Evolutionary conservation across 331 rosid species (phyloP).

Genomic region (Ulmus americana): DNA sequence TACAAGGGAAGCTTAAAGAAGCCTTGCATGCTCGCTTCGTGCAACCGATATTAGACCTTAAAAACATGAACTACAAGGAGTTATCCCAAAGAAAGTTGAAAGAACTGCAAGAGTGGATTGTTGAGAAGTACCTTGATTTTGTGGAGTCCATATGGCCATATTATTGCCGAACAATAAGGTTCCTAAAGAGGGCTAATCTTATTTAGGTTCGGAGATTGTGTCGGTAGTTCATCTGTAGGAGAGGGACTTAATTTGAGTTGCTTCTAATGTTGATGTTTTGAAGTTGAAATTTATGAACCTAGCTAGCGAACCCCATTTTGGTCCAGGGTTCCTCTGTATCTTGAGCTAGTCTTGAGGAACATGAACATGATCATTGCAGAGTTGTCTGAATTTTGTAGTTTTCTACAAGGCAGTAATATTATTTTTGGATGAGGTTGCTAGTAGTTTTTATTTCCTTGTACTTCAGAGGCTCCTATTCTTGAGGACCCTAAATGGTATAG

Average conservation of each 20-base stretch:
- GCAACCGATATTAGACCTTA: conserved; percentile 49
- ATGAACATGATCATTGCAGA: conserved; percentile 25
- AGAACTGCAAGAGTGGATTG: conserved; percentile 41
- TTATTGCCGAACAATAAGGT: conserved; percentile 71
- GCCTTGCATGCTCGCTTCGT: conserved; percentile 34
- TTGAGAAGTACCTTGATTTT: conserved; percentile 64
- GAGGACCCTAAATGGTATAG: conserved; percentile 19
- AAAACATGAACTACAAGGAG: conserved; percentile 51
- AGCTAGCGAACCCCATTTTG: conserved; percentile 43
- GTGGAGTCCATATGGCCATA: conserved; percentile 86
- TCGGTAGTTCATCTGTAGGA: conserved; percentile 24
- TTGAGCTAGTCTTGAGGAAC: conserved; percentile 16
- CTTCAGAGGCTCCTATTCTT: conserved; percentile 21
- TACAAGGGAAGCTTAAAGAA: conserved; percentile 54
- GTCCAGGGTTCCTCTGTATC: conserved; percentile 37
- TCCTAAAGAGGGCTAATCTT: conserved; percentile 75
- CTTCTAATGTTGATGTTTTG: conserved; percentile 24
- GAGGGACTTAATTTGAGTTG: conserved; percentile 26
- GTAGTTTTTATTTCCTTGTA: conserved; percentile 30
- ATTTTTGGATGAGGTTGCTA: conserved; percentile 31
- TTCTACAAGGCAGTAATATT: conserved; percentile 19
- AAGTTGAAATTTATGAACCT: conserved; percentile 20
- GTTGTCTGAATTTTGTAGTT: conserved; percentile 33
- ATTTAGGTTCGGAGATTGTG: conserved; percentile 37
- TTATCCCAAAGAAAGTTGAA: conserved; percentile 41